Evolutionary conservation across 345 rosid genomes (phyloP), one percentile per base, ranked within the genome.

Genomic region (Physaria fendleri): DNA sequence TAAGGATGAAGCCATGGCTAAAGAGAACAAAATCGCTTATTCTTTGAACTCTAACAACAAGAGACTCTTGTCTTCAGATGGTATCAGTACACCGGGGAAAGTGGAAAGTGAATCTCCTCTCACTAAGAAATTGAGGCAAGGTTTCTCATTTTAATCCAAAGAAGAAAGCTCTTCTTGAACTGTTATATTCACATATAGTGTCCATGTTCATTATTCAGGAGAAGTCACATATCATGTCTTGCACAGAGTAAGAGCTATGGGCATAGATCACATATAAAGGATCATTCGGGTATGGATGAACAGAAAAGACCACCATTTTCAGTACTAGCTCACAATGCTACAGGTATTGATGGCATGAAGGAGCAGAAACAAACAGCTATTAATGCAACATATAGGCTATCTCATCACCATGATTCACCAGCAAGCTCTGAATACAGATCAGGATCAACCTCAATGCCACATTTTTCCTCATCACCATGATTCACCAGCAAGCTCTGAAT

Each of bases 401-500:
- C 88, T 40, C 87, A 72, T 76, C 79, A 83, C 7, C 80, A 82
- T 38, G 87, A 86, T 71, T 94, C 99, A 67, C 88, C 95, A 37
- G 85, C 83, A 61, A 93, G 94, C 73, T 93, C 97, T 32, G 95
- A 83, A 29, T 82, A 82, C 43, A 93, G 97, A 55, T 82, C 95
- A 64, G 97, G 95, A 52, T 93, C 97, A 58, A 85, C 85, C 37
- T 38, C 71, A 17, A 56, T 79, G 74, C 67, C 72, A 29, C 68
- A 59, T 63, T n/a, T n/a, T n/a, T n/a, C 95, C 88, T 40, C 87
- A 72, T 76, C 79, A 83, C 7, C 80, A 82, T 38, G 87, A 86
- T 71, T 94, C 99, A 67, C 88, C 95, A 37, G 85, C 83, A 61
- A 93, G 94, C 73, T 93, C 97, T 32, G 95, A 83, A 29, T 82